These are phyloP conservation scores for Ophiocordyceps australis DNA, from an alignment of 2,329 filamentous ascomycete genomes.

Conservation along the genomic window DNA sequence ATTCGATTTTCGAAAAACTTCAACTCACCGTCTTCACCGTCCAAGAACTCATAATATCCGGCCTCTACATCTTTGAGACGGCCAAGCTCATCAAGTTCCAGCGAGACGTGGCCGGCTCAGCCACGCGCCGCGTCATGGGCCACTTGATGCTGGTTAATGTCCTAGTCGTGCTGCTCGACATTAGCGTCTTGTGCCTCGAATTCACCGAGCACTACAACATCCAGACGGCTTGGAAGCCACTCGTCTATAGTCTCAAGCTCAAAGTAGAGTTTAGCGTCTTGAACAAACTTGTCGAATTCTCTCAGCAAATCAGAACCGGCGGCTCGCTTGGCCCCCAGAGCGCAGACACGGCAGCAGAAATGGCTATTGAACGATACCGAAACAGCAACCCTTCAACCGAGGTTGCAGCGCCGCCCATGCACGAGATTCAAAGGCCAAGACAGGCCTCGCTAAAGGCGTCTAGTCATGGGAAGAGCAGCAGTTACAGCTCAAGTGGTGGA, in stretches of 20 bases:
- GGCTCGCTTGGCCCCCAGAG: neutral
- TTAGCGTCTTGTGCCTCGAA: slow-evolving; percentile 15
- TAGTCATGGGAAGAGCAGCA: too few species aligned
- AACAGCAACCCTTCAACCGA: too few species aligned
- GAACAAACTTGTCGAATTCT: slow-evolving; percentile 16
- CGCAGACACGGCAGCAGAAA: slow-evolving; percentile 1
- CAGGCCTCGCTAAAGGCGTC: too few species aligned
- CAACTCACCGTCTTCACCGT: slow-evolving; percentile 35
- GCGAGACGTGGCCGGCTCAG: slow-evolving; percentile 7
- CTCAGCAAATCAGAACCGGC: slow-evolving; percentile 4
- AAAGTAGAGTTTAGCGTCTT: slow-evolving; percentile 18
- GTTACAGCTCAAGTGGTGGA: too few species aligned
- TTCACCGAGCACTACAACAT: slow-evolving; percentile 11
- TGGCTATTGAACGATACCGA: slow-evolving; percentile 1
- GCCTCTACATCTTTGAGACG: slow-evolving; percentile 33
- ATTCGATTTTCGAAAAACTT: slow-evolving; percentile 30
- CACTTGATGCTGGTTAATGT: slow-evolving; percentile 21
- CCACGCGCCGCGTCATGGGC: slow-evolving; percentile 5
- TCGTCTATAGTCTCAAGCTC: slow-evolving; percentile 17
- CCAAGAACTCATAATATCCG: slow-evolving; percentile 34
- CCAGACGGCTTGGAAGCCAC: slow-evolving; percentile 15
- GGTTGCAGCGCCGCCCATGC: too few species aligned
- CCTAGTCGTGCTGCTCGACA: slow-evolving; percentile 22
- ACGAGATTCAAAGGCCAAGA: too few species aligned
- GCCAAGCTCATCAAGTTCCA: slow-evolving; percentile 25